Percentiles rank a stretch among this genome's conserved stretches.
Conservation (phyloP, 768 basidiomycete genomes). For the Agaricus blazei region DNA sequence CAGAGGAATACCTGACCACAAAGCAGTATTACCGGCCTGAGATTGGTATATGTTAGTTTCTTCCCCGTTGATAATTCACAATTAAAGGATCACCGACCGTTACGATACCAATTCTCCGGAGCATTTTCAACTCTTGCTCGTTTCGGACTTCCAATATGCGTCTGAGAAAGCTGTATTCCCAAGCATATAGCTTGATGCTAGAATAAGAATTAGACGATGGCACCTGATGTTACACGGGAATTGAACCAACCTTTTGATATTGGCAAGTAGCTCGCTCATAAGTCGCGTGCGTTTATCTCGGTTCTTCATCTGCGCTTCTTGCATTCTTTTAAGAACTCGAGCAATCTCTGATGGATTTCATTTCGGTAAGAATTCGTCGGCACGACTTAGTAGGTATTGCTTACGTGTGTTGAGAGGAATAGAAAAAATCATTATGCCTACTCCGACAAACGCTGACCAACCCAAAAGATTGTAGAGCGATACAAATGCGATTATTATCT, state of each 20-base stretch:
- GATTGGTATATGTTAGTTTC: background rate
- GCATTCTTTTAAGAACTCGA: slow-evolving; percentile 63
- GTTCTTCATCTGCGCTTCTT: slow-evolving; percentile 91
- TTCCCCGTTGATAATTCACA: background rate
- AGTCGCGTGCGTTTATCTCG: slow-evolving; percentile 77
- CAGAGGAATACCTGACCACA: slow-evolving; percentile 69
- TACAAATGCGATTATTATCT: slow-evolving; percentile 86
- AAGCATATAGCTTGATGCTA: slow-evolving; percentile 88
- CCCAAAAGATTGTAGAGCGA: slow-evolving; percentile 88
- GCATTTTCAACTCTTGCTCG: slow-evolving; percentile 74
- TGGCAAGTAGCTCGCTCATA: slow-evolving; percentile 92
- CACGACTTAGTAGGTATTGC: slow-evolving; percentile 7
- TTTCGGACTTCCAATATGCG: slow-evolving; percentile 79
- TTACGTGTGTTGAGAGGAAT: slow-evolving; percentile 66
- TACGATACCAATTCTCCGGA: slow-evolving; percentile 76
- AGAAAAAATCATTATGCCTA: slow-evolving; percentile 82
- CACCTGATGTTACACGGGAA: background rate
- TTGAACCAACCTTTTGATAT: slow-evolving; percentile 71
- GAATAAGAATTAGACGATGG: background rate
- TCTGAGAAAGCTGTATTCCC: slow-evolving; percentile 88
- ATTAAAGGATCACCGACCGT: slow-evolving; percentile 40
- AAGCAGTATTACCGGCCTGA: slow-evolving; percentile 51
- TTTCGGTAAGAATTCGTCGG: background rate
- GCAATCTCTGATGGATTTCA: slow-evolving; percentile 46
- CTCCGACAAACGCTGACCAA: slow-evolving; percentile 88